Evolutionary conservation across 345 rosid genomes (phyloP).

Genomic region (Salix viminalis): DNA sequence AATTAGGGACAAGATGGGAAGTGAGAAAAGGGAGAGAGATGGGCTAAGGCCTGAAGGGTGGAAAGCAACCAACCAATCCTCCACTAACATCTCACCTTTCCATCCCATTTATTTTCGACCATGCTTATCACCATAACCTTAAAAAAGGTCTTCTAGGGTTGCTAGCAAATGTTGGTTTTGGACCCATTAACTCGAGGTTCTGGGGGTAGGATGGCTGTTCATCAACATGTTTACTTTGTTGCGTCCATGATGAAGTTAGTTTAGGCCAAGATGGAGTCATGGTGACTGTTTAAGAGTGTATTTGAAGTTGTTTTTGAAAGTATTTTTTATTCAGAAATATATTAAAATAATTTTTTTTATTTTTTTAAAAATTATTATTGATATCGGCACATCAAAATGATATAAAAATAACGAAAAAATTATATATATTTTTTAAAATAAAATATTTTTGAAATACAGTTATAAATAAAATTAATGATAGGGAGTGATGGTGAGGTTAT

Average conservation of each 20-base stretch:
- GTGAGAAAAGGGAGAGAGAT: constrained; percentile 12
- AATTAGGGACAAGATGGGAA: constrained; percentile 6
- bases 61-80: constrained; percentile 3
- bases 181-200: constrained; percentile 2
- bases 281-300: too few species aligned
- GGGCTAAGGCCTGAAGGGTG: constrained; percentile 6
- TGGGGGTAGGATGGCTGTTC: too few species aligned
- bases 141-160: constrained; percentile 6
- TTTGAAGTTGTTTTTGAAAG: too few species aligned
- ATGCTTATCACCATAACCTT: constrained; percentile 8
- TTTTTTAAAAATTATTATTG: too few species aligned
- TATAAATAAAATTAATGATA: too few species aligned
- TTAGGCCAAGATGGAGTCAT: too few species aligned
- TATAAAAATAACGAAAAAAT: too few species aligned
- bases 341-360: too few species aligned
- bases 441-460: too few species aligned
- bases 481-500: constrained; percentile 9
- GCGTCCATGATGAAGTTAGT: constrained; percentile 9
- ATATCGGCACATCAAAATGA: too few species aligned
- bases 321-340: too few species aligned
- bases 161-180: neutral
- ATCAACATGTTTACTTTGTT: neutral
- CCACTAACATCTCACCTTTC: constrained; percentile 4
- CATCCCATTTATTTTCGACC: constrained; percentile 11
- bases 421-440: too few species aligned